These are phyloP conservation scores for Rossbeevera mucosa DNA, from an alignment of 768 basidiomycete genomes.

Conservation along the genomic window DNA sequence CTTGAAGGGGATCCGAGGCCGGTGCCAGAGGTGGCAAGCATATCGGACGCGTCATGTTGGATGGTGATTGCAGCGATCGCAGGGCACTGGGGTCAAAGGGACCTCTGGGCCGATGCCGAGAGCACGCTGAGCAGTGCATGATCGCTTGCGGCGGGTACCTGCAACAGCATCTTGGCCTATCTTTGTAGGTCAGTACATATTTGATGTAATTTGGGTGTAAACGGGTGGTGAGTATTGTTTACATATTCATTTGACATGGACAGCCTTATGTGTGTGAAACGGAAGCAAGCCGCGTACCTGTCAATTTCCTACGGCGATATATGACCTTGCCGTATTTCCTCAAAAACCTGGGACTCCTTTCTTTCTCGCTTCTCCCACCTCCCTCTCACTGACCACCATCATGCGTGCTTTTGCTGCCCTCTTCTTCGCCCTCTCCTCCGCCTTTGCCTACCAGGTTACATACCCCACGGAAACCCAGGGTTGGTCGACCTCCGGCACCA, in stretches of 20 bases:
- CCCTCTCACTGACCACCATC: conserved; percentile 7
- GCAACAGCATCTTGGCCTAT: neutral
- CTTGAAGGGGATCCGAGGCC: conserved; percentile 4
- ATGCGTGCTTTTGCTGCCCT: conserved; percentile 44
- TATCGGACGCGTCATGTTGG: conserved; percentile 60
- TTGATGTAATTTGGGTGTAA: conserved; percentile 2
- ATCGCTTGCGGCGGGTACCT: conserved; percentile 1
- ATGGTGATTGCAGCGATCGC: conserved; percentile 61
- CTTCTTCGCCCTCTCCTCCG: conserved; percentile 50
- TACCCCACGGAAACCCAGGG: conserved; percentile 41
- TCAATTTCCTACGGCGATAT: conserved; percentile 6
- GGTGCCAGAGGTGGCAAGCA: conserved; percentile 24
- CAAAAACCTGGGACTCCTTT: conserved; percentile 2
- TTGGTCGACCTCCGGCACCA: conserved; percentile 58
- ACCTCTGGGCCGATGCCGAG: conserved; percentile 77
- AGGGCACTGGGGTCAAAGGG: conserved; percentile 72
- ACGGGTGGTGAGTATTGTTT: conserved; percentile 6
- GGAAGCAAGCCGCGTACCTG: conserved; percentile 6
- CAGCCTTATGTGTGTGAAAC: conserved; percentile 21
- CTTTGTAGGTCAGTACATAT: neutral
- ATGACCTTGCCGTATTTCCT: neutral
- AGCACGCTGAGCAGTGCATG: conserved; percentile 35
- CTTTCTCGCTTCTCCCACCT: neutral
- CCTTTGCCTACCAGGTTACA: conserved; percentile 60
- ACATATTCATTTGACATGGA: neutral